These are phyloP conservation scores for Canavalia ensiformis DNA, from an alignment of 306 rosid species.

Conservation along the genomic window DNA sequence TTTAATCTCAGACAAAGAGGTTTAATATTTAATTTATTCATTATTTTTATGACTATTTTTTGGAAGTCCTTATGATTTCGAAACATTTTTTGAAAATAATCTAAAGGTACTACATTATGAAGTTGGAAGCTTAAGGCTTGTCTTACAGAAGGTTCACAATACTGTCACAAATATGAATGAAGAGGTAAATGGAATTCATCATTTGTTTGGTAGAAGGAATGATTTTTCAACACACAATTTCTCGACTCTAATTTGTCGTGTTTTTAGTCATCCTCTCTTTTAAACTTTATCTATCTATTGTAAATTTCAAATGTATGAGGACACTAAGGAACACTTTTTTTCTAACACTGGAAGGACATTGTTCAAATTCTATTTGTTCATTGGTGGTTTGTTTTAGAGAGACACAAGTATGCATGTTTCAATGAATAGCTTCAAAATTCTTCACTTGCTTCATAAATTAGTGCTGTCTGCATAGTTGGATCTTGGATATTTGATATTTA, in stretches of 20 bases:
- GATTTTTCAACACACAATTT: slow-evolving; percentile 21
- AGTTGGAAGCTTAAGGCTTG: slow-evolving; percentile 64
- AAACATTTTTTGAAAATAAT: slow-evolving; percentile 43
- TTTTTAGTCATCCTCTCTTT: not conserved
- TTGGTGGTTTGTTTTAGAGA: slow-evolving; percentile 10
- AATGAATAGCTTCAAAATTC: slow-evolving; percentile 17
- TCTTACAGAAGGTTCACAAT: slow-evolving; percentile 70
- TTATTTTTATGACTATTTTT: slow-evolving; percentile 32
- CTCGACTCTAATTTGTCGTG: slow-evolving; percentile 5
- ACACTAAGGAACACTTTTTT: slow-evolving; percentile 9
- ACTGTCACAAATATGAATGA: slow-evolving; percentile 63
- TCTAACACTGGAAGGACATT: slow-evolving; percentile 39
- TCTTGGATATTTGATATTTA: slow-evolving; percentile 25
- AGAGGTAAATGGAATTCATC: slow-evolving; percentile 58
- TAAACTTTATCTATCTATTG: not conserved
- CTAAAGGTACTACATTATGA: slow-evolving; percentile 66
- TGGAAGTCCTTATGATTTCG: slow-evolving; percentile 44
- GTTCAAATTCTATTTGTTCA: not conserved
- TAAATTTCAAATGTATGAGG: slow-evolving; percentile 7
- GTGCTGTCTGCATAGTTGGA: slow-evolving; percentile 26
- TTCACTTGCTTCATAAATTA: slow-evolving; percentile 27
- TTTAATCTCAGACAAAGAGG: slow-evolving; percentile 76
- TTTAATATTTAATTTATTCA: slow-evolving; percentile 39
- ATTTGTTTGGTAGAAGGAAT: slow-evolving; percentile 4
- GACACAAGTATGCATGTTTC: not conserved